phyloP scores from a whole-genome alignment of 805 yeast genomes.

The Spathaspora boniae region DNA sequence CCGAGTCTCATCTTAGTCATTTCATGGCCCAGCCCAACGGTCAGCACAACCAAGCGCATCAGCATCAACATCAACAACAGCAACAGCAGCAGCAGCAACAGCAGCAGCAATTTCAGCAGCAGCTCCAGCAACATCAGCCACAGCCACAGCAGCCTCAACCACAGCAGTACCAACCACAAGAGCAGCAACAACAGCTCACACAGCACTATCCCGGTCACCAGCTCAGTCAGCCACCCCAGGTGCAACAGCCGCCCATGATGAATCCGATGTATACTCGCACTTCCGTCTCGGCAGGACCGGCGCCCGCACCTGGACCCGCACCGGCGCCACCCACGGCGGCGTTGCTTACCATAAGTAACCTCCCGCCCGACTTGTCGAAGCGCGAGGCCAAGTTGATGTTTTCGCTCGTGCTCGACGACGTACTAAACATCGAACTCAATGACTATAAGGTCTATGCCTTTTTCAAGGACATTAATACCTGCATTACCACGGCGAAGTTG shows the following conservation, averaged over 20 bases:
- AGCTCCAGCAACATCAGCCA: neutral
- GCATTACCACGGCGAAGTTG: conserved; percentile 37
- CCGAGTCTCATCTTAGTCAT: conserved; percentile 8
- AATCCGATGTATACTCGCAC: too few relatives aligned
- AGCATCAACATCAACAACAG: too few relatives aligned
- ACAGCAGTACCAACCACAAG: conserved; percentile 5
- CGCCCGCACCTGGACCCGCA: too few relatives aligned
- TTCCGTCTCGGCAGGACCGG: too few relatives aligned
- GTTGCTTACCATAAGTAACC: conserved; percentile 39
- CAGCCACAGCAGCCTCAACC: too few relatives aligned
- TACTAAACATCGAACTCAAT: conserved; percentile 46
- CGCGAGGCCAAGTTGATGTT: conserved; percentile 69
- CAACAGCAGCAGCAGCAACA: conserved; percentile 5
- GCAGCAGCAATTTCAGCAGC: conserved; percentile 1
- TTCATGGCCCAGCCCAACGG: conserved; percentile 5
- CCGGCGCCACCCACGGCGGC: conserved; percentile 11
- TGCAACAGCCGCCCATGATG: too few relatives aligned
- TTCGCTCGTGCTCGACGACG: conserved; percentile 62
- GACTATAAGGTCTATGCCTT: conserved; percentile 32
- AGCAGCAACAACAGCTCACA: neutral
- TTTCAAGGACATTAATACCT: conserved; percentile 36
- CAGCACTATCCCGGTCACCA: conserved; percentile 7
- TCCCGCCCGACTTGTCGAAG: conserved; percentile 59
- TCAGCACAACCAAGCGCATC: neutral
- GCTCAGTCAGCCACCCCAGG: conserved; percentile 6